Evolutionary conservation across 306 rosid species (phyloP).

Genomic region (Lathyrus oleraceus): DNA sequence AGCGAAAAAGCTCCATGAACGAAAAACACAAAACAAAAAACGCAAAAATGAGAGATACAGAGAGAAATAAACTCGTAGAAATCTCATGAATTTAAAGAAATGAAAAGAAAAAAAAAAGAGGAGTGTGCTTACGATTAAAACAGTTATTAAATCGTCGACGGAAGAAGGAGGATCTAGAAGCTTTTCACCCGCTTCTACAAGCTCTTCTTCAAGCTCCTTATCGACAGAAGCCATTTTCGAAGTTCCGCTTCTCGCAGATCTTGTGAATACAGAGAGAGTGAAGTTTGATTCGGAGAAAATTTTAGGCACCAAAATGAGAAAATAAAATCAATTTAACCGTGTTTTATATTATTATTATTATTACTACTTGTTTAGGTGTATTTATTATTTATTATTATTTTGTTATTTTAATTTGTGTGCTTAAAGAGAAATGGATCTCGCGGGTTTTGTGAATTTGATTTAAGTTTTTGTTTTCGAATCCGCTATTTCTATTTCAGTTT

Average conservation of each 20-base stretch:
- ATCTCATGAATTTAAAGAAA: neutral
- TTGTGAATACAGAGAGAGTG: constrained; percentile 17
- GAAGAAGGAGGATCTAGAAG: constrained; percentile 67
- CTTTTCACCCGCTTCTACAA: constrained; percentile 65
- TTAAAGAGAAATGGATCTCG: constrained; percentile 47
- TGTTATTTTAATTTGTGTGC: constrained; percentile 35
- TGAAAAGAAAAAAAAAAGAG: neutral
- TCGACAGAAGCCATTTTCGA: constrained; percentile 67
- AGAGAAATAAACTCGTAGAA: neutral
- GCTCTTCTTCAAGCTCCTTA: constrained; percentile 67
- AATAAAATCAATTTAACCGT: neutral
- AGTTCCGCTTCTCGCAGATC: constrained; percentile 47
- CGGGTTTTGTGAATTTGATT: constrained; percentile 56
- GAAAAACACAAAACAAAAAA: constrained; percentile 10
- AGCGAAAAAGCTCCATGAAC: neutral
- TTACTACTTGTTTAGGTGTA: neutral
- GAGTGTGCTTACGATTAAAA: constrained; percentile 67
- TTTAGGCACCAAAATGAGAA: neutral
- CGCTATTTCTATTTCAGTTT: constrained; percentile 36
- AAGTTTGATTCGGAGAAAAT: constrained; percentile 13
- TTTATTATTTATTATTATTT: neutral
- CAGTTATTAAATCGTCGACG: constrained; percentile 57
- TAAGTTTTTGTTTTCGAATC: constrained; percentile 52
- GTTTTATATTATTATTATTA: neutral
- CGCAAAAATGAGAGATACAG: neutral